Evolutionary conservation across 345 rosid species (phyloP).

Genomic region (Mercurialis annua): DNA sequence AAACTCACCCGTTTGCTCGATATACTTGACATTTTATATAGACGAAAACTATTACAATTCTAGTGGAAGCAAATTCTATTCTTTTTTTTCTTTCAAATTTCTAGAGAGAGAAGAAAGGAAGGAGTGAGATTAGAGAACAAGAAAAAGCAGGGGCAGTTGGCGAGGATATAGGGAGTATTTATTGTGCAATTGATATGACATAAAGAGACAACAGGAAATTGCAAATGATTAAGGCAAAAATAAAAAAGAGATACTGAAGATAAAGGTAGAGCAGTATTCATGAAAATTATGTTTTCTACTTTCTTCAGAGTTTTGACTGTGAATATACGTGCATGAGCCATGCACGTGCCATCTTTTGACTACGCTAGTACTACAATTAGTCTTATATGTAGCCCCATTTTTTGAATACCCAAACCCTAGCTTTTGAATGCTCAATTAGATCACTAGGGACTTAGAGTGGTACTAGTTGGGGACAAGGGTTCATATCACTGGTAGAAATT

Average conservation of each 20-base stretch:
- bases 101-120: constrained; percentile 1
- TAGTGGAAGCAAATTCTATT: background rate
- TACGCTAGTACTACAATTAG: background rate
- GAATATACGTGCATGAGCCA: constrained; percentile 28
- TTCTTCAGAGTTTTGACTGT: constrained; percentile 30
- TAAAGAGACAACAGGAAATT: background rate
- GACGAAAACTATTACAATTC: background rate
- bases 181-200: constrained; percentile 26
- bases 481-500: too few species aligned
- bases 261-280: background rate
- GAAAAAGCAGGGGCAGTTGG: constrained; percentile 25
- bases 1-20: constrained; percentile 62
- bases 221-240: background rate
- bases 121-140: constrained; percentile 13
- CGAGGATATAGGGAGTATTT: constrained; percentile 36
- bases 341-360: constrained; percentile 23
- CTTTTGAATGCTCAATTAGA: too few species aligned
- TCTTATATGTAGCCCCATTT: background rate
- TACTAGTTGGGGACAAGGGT: too few species aligned
- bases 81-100: background rate
- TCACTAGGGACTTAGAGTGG: too few species aligned
- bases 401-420: background rate
- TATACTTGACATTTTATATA: constrained; percentile 56
- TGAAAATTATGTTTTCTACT: constrained; percentile 2
- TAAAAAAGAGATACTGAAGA: constrained; percentile 10